phyloP scores from a whole-genome alignment of 305 asterid genomes.

The Fraxinus albicans region DNA sequence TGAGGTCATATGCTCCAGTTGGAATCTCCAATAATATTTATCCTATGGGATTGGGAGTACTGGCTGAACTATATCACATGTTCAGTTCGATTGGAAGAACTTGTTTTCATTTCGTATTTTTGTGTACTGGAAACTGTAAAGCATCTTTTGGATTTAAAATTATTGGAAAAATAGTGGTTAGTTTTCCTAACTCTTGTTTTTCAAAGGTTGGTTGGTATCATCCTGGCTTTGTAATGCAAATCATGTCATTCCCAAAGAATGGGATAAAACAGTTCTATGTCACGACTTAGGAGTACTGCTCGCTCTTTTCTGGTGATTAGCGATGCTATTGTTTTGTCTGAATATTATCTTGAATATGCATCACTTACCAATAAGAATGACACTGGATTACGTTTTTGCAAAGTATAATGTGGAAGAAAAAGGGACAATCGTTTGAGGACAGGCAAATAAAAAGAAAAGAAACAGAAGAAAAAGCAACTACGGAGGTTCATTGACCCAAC shows the following conservation, averaged over 20 bases:
- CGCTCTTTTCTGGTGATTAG: not conserved
- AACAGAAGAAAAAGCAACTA: not conserved
- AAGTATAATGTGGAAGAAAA: not conserved
- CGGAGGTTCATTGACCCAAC: not conserved
- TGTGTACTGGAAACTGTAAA: conserved; percentile 1
- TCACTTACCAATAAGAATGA: not conserved
- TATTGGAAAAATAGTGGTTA: not conserved
- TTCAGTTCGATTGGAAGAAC: conserved; percentile 8
- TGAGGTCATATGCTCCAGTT: conserved; percentile 25
- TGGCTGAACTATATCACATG: conserved; percentile 18
- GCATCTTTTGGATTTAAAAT: not conserved
- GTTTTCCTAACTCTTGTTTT: not conserved
- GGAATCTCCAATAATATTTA: conserved; percentile 21
- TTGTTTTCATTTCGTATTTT: conserved; percentile 9
- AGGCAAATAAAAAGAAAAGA: not conserved
- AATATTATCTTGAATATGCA: not conserved
- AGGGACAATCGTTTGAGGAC: not conserved
- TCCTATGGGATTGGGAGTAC: conserved; percentile 13
- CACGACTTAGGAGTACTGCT: not conserved
- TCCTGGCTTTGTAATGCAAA: not conserved
- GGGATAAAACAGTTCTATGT: not conserved
- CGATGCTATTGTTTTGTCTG: not conserved
- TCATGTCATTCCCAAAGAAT: not conserved
- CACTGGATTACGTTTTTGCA: not conserved
- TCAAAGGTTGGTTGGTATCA: not conserved